Conservation (phyloP, 495 filamentous ascomycete species). For the Xylaria intraflava region DNA sequence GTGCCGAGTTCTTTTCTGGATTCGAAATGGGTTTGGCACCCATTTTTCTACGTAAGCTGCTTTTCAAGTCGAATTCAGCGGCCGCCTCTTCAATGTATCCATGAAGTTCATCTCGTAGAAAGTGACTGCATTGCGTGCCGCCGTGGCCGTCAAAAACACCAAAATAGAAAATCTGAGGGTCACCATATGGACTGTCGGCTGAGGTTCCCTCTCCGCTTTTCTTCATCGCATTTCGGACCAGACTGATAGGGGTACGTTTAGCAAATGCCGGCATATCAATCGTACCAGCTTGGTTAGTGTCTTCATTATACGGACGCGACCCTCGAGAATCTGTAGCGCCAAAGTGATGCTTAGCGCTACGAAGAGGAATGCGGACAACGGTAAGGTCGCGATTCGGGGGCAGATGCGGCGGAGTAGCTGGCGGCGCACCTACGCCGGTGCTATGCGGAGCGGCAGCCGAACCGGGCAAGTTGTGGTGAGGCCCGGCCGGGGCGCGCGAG, state of each 20-base stretch:
- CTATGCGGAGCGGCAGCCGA: slow-evolving; percentile 76
- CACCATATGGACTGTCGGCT: slow-evolving; percentile 70
- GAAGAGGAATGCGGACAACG: slow-evolving; percentile 94
- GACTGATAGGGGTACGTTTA: slow-evolving; percentile 64
- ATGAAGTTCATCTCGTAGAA: slow-evolving; percentile 77
- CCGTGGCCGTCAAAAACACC: slow-evolving; percentile 95
- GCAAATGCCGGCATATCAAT: slow-evolving; percentile 90
- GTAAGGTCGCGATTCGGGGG: slow-evolving; percentile 68
- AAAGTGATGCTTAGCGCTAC: slow-evolving; percentile 93
- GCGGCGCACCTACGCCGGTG: slow-evolving; percentile 42
- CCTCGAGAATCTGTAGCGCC: slow-evolving; percentile 74
- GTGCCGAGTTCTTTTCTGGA: neutral
- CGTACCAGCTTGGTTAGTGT: slow-evolving; percentile 89
- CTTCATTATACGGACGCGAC: slow-evolving; percentile 81
- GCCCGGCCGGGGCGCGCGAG: slow-evolving; percentile 52
- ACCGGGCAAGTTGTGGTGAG: slow-evolving; percentile 77
- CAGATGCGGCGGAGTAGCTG: slow-evolving; percentile 50
- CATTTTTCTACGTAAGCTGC: slow-evolving; percentile 48
- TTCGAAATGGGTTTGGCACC: slow-evolving; percentile 2
- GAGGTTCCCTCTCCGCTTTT: slow-evolving; percentile 48
- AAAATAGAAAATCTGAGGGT: slow-evolving; percentile 96
- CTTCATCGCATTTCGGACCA: slow-evolving; percentile 44
- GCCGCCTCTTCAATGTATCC: slow-evolving; percentile 79
- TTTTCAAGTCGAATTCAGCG: slow-evolving; percentile 63
- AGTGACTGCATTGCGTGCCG: slow-evolving; percentile 80